Conservation (phyloP, 2,329 filamentous ascomycete species). For the Alternaria gaisen region DNA sequence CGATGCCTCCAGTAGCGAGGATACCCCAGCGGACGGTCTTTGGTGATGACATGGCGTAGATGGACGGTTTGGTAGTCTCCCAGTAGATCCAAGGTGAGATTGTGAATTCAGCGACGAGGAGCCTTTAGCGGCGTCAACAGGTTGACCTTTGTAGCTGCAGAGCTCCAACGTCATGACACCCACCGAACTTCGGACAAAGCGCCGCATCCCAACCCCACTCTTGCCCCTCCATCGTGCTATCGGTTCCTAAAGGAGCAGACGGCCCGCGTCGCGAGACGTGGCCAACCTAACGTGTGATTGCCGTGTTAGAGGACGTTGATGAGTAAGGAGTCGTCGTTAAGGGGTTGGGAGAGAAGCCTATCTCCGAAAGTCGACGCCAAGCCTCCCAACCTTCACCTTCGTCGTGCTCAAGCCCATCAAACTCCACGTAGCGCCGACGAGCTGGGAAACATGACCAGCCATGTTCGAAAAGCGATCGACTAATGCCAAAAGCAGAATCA, state of each 20-base stretch:
- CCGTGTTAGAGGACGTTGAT: neutral
- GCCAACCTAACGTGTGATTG: constrained; percentile 1
- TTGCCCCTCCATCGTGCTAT: constrained; percentile 14
- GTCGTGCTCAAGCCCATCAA: neutral
- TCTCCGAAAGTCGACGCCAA: neutral
- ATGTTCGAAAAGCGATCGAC: too few species aligned
- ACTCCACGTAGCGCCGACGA: neutral
- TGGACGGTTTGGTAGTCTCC: neutral
- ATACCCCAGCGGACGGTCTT: constrained; percentile 57
- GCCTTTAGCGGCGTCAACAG: neutral
- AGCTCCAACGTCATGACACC: constrained; percentile 27
- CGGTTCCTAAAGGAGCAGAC: constrained; percentile 15
- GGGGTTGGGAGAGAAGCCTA: neutral
- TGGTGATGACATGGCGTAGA: constrained; percentile 42
- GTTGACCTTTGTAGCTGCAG: constrained; percentile 3
- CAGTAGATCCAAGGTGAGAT: neutral
- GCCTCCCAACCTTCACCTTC: neutral
- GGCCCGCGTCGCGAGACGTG: constrained; percentile 6
- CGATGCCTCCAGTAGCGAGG: constrained; percentile 60
- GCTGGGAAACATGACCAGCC: neutral
- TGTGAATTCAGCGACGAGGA: neutral
- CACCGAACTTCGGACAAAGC: constrained; percentile 11
- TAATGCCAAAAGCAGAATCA: neutral
- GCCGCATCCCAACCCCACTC: constrained; percentile 27
- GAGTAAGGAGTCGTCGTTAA: neutral